Evolutionary conservation across 2,329 filamentous ascomycete genomes (phyloP), one percentile per base, ranked within the genome.

Genomic region (Colletotrichum gloeosporioides): DNA sequence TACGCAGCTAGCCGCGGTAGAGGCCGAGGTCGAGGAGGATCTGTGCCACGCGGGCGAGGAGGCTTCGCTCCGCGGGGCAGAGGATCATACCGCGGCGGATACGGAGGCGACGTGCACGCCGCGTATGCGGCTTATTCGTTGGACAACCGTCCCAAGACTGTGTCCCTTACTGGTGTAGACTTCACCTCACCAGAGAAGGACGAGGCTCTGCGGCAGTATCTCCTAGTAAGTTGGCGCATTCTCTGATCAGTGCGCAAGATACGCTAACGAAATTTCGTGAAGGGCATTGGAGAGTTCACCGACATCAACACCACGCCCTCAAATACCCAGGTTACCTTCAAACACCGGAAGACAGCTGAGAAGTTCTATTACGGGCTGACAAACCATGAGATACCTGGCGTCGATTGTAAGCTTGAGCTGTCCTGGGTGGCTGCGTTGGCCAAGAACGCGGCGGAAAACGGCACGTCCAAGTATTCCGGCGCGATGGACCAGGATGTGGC

Each of bases 101-200:
- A 81, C 74, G 79, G 80, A 75, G 86, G 87, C 61, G 88, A 89
- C 36, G 86, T 89, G 77, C 89, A 90, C 63, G 88, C 89, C 4
- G 89, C 89, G 1, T 92, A 92, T 79, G 91, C 89, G 6, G 88
- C 89, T 36, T 94, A 93, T 79, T 93, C 93, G 22, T 88, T 97
- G 27, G 95, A 97, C 81, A 96, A 96, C 82, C 89, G 95, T 61
- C 93, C 95, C 0, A 94, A 91, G 82, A 92, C 89, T 77, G 87
- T 97, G 12, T 89, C 90, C 8, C 85, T 96, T 29, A 88, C 88
- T 9, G 93, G 92, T 4, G 89, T 92, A 13, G 92, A 92, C 83
- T 92, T 93, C 81, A 92, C 92, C 5, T 88, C 88, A 16, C 81
- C 90, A 3, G 89, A 90, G 34, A 91, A 91, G 80, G 93, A 96